These are phyloP conservation scores for Pleurozium schreberi DNA, from an alignment of 225 moss, liverwort and hornwort species.

Conservation along the genomic window DNA sequence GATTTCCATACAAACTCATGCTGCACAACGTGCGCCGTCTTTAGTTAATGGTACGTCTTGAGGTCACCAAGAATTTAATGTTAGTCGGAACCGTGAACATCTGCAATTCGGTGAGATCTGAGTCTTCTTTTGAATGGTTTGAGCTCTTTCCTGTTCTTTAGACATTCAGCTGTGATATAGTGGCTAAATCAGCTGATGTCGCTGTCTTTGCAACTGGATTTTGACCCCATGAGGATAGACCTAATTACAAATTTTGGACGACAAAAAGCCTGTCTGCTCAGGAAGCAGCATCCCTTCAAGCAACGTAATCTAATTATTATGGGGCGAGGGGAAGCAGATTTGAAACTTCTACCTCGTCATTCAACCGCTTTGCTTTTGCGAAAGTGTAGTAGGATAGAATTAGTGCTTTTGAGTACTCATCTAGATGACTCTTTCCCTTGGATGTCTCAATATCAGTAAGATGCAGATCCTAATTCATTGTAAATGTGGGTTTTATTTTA, in stretches of 20 bases:
- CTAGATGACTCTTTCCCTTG: neutral
- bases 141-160: neutral
- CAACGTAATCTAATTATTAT: neutral
- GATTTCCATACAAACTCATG: constrained; percentile 2
- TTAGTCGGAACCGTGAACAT: neutral
- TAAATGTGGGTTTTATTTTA: too few relatives aligned
- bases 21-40: neutral
- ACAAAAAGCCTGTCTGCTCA: neutral
- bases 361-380: neutral
- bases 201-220: neutral
- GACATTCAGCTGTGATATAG: neutral
- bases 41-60: neutral
- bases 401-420: neutral
- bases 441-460: neutral
- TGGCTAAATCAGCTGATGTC: neutral
- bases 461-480: too few relatives aligned
- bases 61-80: neutral
- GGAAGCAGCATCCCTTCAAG: neutral
- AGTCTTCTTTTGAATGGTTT: neutral
- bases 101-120: neutral
- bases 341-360: neutral
- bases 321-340: neutral
- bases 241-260: neutral
- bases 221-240: neutral
- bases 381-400: neutral